Evolutionary conservation across 768 basidiomycete species (phyloP).

Genomic region (Lanmaoa rubissima): DNA sequence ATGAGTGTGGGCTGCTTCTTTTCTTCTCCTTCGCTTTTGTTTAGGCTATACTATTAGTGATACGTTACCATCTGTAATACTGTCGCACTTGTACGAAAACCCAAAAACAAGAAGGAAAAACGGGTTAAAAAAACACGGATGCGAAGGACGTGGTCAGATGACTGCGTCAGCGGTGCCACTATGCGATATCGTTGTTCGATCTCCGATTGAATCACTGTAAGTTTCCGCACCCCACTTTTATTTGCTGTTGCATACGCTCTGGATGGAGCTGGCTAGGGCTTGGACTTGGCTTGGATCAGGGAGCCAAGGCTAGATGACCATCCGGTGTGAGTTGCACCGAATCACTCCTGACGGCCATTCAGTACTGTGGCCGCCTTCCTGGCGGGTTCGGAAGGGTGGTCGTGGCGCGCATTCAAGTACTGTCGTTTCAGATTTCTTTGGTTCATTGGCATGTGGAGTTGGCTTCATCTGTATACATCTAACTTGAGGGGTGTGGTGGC

Average conservation of each 20-base stretch:
- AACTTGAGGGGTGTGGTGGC: background rate
- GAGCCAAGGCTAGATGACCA: background rate
- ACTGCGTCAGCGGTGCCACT: background rate
- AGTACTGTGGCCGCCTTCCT: background rate
- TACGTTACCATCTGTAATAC: slow-evolving; percentile 15
- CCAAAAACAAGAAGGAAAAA: slow-evolving; percentile 12
- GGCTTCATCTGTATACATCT: no score
- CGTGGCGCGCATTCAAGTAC: background rate
- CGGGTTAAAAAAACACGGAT: background rate
- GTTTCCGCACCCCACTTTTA: no score
- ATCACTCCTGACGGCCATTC: background rate
- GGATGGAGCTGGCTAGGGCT: background rate
- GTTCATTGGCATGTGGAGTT: background rate
- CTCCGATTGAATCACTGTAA: background rate
- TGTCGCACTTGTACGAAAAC: background rate
- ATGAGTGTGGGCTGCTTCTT: slow-evolving; percentile 28
- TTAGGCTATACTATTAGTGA: slow-evolving; percentile 1
- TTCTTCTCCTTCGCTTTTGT: background rate
- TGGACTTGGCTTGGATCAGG: background rate
- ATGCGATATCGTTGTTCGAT: background rate
- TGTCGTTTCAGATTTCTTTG: background rate
- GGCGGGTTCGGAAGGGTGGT: background rate
- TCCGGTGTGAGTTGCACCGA: background rate
- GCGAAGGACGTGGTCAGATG: background rate
- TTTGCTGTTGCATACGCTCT: no score